Conservation (phyloP, 2,329 filamentous ascomycete genomes). For the Aspergillus neotritici region DNA sequence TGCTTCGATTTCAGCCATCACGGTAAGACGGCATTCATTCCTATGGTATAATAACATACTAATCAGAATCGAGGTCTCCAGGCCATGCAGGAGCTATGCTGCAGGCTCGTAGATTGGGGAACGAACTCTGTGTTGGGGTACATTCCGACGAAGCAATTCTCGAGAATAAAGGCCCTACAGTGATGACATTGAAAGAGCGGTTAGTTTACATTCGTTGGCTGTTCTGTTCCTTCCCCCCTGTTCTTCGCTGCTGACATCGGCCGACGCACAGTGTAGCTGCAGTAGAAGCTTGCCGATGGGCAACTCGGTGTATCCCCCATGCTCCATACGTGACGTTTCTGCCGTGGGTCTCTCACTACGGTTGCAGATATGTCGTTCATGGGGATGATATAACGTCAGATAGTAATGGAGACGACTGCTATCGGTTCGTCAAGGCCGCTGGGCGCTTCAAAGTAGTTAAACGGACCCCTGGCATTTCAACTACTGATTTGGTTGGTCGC, state of each 20-base stretch:
- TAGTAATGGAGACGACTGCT: slow-evolving; percentile 88
- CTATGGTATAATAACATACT: slow-evolving; percentile 1
- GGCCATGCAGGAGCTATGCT: slow-evolving; percentile 96
- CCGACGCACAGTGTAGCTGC: slow-evolving; percentile 62
- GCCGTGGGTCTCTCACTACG: slow-evolving; percentile 90
- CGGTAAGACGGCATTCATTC: slow-evolving; percentile 48
- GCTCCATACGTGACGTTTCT: slow-evolving; percentile 94
- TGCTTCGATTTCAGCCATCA: slow-evolving; percentile 99
- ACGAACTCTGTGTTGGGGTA: slow-evolving; percentile 82
- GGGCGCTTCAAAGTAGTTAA: slow-evolving; percentile 95
- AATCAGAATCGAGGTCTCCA: slow-evolving; percentile 31
- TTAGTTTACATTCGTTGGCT: slow-evolving; percentile 25
- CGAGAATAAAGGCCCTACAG: slow-evolving; percentile 94
- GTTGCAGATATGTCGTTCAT: slow-evolving; percentile 92
- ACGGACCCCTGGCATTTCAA: slow-evolving; percentile 91
- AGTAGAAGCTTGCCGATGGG: slow-evolving; percentile 92
- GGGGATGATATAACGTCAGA: slow-evolving; percentile 97
- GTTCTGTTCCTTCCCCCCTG: background rate
- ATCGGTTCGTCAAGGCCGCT: slow-evolving; percentile 93
- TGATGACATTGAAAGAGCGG: slow-evolving; percentile 92
- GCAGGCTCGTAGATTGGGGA: slow-evolving; percentile 85
- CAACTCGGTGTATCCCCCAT: slow-evolving; percentile 72
- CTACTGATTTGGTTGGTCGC: slow-evolving; percentile 93
- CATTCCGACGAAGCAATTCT: slow-evolving; percentile 95
- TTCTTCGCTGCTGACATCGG: slow-evolving; percentile 4